phyloP scores from a whole-genome alignment of 2,329 filamentous ascomycete genomes.

The Grosmannia clavigera region DNA sequence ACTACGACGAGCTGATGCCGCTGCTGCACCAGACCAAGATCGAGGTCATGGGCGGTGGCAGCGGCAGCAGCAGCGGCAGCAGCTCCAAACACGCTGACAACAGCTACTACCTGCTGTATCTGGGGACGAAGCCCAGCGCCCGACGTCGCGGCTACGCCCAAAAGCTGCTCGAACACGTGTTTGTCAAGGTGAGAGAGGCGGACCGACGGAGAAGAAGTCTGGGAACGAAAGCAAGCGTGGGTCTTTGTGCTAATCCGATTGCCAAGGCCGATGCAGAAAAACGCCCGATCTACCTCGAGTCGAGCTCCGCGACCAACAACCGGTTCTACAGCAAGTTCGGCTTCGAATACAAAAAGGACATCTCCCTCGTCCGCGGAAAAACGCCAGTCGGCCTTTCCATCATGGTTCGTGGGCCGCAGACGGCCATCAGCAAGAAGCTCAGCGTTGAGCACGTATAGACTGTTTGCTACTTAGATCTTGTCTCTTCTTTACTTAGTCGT shows the following conservation, averaged over 20 bases:
- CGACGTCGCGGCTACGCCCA: conserved; percentile 62
- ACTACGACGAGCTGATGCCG: conserved; percentile 66
- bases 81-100: neutral
- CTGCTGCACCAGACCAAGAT: conserved; percentile 62
- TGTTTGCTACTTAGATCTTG: neutral
- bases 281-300: conserved; percentile 65
- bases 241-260: neutral
- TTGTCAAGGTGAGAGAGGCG: conserved; percentile 35
- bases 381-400: conserved; percentile 57
- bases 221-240: too few species aligned
- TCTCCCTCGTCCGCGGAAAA: conserved; percentile 46
- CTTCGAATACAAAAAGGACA: conserved; percentile 52
- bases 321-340: conserved; percentile 64
- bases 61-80: conserved; percentile 35
- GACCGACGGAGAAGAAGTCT: conserved; percentile 6
- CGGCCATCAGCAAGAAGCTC: neutral
- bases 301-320: conserved; percentile 55
- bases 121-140: conserved; percentile 61
- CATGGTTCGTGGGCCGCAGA: conserved; percentile 65
- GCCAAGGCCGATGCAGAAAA: conserved; percentile 53
- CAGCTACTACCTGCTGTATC: conserved; percentile 73
- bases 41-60: conserved; percentile 51
- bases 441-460: neutral
- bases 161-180: conserved; percentile 59
- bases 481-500: neutral